Conservation (phyloP, 2,329 filamentous ascomycete species). For the Pleurostoma richardsiae region DNA sequence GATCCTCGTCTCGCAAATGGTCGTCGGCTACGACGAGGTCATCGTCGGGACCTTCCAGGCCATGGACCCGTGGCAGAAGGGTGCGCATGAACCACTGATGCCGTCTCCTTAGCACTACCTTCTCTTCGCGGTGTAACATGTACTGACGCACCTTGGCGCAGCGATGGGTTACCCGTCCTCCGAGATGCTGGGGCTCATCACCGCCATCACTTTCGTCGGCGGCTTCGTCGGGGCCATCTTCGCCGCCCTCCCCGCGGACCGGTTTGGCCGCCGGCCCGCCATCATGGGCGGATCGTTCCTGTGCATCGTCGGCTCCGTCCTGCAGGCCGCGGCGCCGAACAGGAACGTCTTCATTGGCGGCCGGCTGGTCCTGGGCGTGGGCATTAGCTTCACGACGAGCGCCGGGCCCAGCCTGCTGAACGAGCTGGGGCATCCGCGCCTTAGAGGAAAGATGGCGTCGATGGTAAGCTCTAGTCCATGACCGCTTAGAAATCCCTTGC, state of each 20-base stretch:
- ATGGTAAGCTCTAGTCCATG: background rate
- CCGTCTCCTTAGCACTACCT: background rate
- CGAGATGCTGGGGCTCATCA: constrained; percentile 1
- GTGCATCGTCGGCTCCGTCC: background rate
- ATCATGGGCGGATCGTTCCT: background rate
- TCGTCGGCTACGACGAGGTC: constrained; percentile 2
- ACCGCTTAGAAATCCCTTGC: background rate
- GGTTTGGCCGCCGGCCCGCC: constrained; percentile 1
- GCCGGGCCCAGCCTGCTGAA: constrained; percentile 1
- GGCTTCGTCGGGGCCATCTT: constrained; percentile 1
- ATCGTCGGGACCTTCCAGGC: constrained; percentile 1
- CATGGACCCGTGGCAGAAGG: constrained; percentile 1
- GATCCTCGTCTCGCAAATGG: constrained; percentile 1
- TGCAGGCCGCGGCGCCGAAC: constrained; percentile 1
- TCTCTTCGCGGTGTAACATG: too few relatives aligned
- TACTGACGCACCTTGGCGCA: background rate
- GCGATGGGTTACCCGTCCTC: constrained; percentile 1
- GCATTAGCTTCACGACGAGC: constrained; percentile 1
- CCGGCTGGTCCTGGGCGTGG: constrained; percentile 1
- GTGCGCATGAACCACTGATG: background rate
- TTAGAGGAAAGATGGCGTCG: constrained; percentile 2
- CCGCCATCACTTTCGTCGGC: background rate
- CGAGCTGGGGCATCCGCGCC: background rate
- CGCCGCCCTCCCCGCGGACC: background rate
- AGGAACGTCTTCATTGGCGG: constrained; percentile 1